Evolutionary conservation across 2,329 filamentous ascomycete genomes (phyloP).

Genomic region (Sarocladium strictum): DNA sequence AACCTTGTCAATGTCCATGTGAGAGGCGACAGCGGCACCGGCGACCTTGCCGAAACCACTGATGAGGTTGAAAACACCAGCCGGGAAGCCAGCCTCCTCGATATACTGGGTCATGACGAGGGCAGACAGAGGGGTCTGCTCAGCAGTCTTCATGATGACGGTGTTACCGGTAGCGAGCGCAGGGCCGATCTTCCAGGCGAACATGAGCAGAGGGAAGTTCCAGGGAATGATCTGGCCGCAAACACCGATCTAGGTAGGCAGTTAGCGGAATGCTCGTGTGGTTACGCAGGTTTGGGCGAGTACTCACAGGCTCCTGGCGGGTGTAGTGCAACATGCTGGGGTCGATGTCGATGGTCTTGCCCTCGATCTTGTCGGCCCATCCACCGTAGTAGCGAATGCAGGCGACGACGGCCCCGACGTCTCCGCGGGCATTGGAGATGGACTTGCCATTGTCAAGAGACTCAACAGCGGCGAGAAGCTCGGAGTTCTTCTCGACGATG

Average conservation of each 20-base stretch:
- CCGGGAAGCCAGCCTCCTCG: slow-evolving; percentile 69
- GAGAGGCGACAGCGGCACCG: slow-evolving; percentile 64
- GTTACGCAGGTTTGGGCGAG: background rate
- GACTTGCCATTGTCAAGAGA: slow-evolving; percentile 86
- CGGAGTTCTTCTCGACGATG: slow-evolving; percentile 69
- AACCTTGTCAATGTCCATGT: slow-evolving; percentile 74
- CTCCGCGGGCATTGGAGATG: slow-evolving; percentile 67
- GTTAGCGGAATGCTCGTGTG: too few relatives aligned
- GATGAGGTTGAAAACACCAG: slow-evolving; percentile 66
- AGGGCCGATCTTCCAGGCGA: slow-evolving; percentile 70
- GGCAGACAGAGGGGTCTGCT: slow-evolving; percentile 65
- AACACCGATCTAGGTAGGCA: slow-evolving; percentile 51
- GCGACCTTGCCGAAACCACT: slow-evolving; percentile 70
- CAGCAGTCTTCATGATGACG: slow-evolving; percentile 64
- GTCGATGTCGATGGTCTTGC: slow-evolving; percentile 77
- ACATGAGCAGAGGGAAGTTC: slow-evolving; percentile 76
- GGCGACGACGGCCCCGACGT: slow-evolving; percentile 61
- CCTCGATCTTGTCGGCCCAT: slow-evolving; percentile 87
- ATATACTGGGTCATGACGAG: slow-evolving; percentile 56
- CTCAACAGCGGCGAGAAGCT: slow-evolving; percentile 75
- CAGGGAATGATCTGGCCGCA: slow-evolving; percentile 83
- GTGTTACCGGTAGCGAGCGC: slow-evolving; percentile 65
- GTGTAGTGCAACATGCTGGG: slow-evolving; percentile 82
- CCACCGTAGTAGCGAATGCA: slow-evolving; percentile 72
- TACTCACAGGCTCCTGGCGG: slow-evolving; percentile 60